Base-by-base conservation (phyloP, 2,329 filamentous ascomycete genomes). In the Fusarium armeniacum region DNA sequence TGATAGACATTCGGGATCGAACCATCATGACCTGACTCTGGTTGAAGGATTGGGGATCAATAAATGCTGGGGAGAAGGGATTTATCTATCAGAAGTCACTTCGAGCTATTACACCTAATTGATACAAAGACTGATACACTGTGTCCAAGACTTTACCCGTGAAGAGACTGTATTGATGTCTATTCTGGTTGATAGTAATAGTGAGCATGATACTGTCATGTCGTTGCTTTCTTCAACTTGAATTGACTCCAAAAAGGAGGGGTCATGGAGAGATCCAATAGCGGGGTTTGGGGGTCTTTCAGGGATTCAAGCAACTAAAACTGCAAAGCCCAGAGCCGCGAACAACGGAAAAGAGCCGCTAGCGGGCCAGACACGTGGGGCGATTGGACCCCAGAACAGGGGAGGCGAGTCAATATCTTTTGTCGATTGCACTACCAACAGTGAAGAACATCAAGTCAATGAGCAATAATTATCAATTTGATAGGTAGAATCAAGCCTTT, bases 21-120 rank as follows among this genome's bases (percentile, higher is more conserved):
- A 74, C 72, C 70, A 74, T 65, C 35, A 74, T 74, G 68, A 57
- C n/a, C 72, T 70, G 72, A 74, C 59, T 40, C 13, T 33, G 62
- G 59, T 50, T 26, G 59, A 58, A 65, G 62, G 70, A 51, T 65
- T 22, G n/a, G 33, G 30, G 38, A 45, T 40, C 5, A 20, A 32
- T 9, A 22, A 9, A 15, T 26, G 16, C 13, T 26, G 10, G 32
- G 53, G 26, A 24, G 15, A 22, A 15, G 36, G 4, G 5, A 12
- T 8, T 22, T 24, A 9, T 15, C 22, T 52, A 22, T 9, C 15
- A 24, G 13, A 24, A 38, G 10, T 24, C 4, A 16, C 16, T 3
- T 24, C 15, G 13, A 10, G 13, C 5, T 3, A 43, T 43, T 24
- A 3, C 20, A 43, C 22, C 24, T 22, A 16, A 28, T 44, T 18